Percentiles rank a stretch among this genome's conserved stretches.
These are phyloP conservation scores for Eragrostis tef DNA, from an alignment of 202 grass and related monocot species.

Conservation along the genomic window DNA sequence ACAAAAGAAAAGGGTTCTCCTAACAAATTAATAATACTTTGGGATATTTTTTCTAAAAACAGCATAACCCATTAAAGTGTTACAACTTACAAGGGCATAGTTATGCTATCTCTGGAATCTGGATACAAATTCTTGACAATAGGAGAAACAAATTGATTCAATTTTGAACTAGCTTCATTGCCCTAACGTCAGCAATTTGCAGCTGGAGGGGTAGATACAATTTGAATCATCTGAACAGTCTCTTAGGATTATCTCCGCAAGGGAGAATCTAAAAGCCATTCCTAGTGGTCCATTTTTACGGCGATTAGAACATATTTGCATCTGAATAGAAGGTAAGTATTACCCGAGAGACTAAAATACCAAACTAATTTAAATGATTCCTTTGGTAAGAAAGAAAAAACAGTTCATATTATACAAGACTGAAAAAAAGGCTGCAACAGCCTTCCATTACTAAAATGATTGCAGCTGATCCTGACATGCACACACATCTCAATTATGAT, in stretches of 20 bases:
- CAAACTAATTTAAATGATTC: background rate
- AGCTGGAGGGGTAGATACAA: no score
- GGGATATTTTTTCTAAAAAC: no score
- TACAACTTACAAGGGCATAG: no score
- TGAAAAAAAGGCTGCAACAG: constrained; percentile 18
- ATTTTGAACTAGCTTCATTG: no score
- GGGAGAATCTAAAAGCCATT: background rate
- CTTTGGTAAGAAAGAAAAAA: background rate
- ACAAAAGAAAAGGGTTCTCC: background rate
- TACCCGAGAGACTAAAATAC: constrained; percentile 1
- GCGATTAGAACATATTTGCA: background rate
- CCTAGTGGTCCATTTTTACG: background rate
- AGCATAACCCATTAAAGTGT: no score
- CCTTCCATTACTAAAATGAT: background rate
- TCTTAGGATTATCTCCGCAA: background rate
- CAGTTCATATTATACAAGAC: background rate
- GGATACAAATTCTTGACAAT: no score
- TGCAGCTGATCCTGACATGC: constrained; percentile 3
- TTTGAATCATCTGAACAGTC: no score
- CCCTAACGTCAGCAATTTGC: no score
- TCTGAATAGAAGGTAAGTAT: background rate
- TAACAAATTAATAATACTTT: background rate
- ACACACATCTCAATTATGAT: background rate
- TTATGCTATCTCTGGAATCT: no score
- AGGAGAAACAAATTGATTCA: no score